phyloP scores from a whole-genome alignment of 1,284 basidiomycete genomes.

The Xerocomus nothofagi region DNA sequence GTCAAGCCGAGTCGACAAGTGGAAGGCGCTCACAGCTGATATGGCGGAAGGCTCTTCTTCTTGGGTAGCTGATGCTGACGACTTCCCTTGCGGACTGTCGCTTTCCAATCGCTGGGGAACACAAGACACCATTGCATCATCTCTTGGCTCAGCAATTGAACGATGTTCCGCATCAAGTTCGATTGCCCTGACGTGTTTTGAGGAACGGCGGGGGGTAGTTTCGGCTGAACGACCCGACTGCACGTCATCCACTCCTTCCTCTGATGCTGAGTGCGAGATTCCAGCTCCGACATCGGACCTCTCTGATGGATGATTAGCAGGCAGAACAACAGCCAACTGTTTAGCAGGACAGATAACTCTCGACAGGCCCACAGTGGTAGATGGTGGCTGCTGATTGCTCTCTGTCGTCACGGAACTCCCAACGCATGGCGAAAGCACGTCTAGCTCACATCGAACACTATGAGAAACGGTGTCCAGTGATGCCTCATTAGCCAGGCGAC shows the following conservation, averaged over 20 bases:
- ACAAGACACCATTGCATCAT: background rate
- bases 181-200: slow-evolving; percentile 5
- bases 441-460: background rate
- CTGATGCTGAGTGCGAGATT: background rate
- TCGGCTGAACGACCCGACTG: background rate
- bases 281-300: background rate
- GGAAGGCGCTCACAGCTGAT: slow-evolving; percentile 9
- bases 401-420: background rate
- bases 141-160: background rate
- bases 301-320: background rate
- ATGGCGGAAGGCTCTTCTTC: background rate
- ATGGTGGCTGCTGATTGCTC: background rate
- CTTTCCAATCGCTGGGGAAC: background rate
- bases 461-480: background rate
- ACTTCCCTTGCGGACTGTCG: background rate
- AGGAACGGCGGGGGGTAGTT: background rate
- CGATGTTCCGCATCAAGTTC: background rate
- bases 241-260: background rate
- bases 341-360: background rate
- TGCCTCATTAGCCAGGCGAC: background rate
- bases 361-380: background rate
- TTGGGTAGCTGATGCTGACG: slow-evolving; percentile 1
- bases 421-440: background rate
- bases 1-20: background rate
- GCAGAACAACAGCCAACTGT: background rate